Base-by-base conservation (phyloP, 371 early-diverging fungal species). In the Batrachochytrium dendrobatidis region DNA sequence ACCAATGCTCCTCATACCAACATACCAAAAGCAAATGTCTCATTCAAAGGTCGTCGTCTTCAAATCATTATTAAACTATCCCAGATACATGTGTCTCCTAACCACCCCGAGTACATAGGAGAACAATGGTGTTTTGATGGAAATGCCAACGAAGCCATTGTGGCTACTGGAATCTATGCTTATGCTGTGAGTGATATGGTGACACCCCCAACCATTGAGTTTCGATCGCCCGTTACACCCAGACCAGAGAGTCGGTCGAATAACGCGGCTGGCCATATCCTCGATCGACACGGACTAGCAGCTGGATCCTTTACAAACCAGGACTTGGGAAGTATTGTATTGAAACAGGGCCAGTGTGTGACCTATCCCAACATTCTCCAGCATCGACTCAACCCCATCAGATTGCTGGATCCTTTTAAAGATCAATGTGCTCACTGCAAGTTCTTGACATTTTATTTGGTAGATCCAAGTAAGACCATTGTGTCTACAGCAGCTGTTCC, bases 61-160 rank as follows among this genome's bases (percentile, higher is more conserved):
- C 85, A 87, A 53, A 85, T 86, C 28, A 85, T 86, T 26, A 73
- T 83, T 68, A 85, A 85, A 63, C 61, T 85, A 50, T 81, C 83
- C 30, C 74, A 64, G 60, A 81, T 84, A 33, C 63, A 69, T 35
- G 62, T 86, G 54, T 75, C 80, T 4, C 85, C 83, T 17, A 80
- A 76, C 39, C 75, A 75, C 22, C 80, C 85, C 0, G 56, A n/a
- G 1, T 82, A 79, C 60, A 26, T 28, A 18, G 86, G 84, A 7
- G 81, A 82, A 1, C 52, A 49, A 34, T 87, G 87, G 86, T 84
- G 86, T 44, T 62, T 84, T 1, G 85, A 86, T 52, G 87, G 82
- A 17, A 82, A 79, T 75, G 63, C 66, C 18, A 73, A 80, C 67
- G 87, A 87, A 58, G 60, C 68, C 34, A 85, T 87, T 46, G 68